phyloP scores from a whole-genome alignment of 1,284 basidiomycete species.

The Moniliella sp. region DNA sequence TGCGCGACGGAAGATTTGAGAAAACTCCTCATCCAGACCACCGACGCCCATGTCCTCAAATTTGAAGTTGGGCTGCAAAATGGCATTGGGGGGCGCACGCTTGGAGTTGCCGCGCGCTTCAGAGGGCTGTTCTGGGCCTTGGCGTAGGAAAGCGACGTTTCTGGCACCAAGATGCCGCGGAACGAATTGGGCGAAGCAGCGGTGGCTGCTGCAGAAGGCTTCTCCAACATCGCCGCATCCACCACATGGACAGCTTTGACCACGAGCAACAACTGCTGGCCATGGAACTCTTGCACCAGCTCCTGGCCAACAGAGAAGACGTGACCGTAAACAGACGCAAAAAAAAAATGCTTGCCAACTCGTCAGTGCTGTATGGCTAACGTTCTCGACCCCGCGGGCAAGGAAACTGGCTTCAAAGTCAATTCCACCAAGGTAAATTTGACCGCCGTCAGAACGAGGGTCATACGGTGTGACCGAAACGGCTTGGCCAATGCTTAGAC shows the following conservation, averaged over 20 bases:
- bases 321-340: conserved; percentile 47
- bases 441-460: conserved; percentile 15
- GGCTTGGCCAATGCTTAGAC: conserved; percentile 21
- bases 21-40: conserved; percentile 83
- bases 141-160: conserved; percentile 69
- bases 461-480: conserved; percentile 23
- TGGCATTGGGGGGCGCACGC: conserved; percentile 78
- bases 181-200: conserved; percentile 11
- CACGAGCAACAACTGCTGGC: conserved; percentile 55
- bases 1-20: conserved; percentile 88
- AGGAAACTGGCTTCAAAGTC: conserved; percentile 26
- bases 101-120: conserved; percentile 76
- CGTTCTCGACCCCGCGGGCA: conserved; percentile 10
- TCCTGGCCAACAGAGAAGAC: conserved; percentile 46
- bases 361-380: conserved; percentile 46
- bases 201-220: conserved; percentile 26
- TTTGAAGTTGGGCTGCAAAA: conserved; percentile 93
- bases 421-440: conserved; percentile 21
- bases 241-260: conserved; percentile 50
- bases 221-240: conserved; percentile 36
- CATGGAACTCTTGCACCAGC: conserved; percentile 73
- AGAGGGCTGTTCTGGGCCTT: conserved; percentile 61
- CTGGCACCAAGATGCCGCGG: conserved; percentile 61
- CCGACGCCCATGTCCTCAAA: conserved; percentile 99
- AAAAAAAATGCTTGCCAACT: conserved; percentile 56